Percentiles rank a stretch among this genome's conserved stretches.
phyloP scores from a whole-genome alignment of 2,329 filamentous ascomycete genomes.

The Sclerotinia glacialis region DNA sequence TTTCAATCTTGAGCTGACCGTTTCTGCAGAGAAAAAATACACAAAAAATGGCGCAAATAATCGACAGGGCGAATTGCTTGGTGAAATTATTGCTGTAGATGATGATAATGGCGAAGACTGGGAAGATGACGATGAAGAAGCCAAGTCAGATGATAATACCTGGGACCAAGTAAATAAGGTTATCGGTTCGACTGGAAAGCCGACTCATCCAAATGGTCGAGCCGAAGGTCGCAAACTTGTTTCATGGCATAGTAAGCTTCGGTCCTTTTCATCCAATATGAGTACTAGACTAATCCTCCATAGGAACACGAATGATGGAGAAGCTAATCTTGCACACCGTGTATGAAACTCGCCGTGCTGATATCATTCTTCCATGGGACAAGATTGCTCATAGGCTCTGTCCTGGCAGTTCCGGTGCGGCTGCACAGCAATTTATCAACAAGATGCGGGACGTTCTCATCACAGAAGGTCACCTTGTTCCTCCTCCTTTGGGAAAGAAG shows the following conservation, averaged over 20 bases:
- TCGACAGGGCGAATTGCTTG: no score
- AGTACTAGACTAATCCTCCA: not conserved
- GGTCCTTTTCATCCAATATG: not conserved
- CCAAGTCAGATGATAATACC: not conserved
- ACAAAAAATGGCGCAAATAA: not conserved
- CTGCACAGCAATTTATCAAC: slow-evolving; percentile 31
- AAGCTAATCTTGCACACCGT: slow-evolving; percentile 45
- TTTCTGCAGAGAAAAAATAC: not conserved
- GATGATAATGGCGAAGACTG: not conserved
- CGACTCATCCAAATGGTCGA: slow-evolving; percentile 38
- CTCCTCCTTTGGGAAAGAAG: slow-evolving; percentile 32
- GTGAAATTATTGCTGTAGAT: not conserved
- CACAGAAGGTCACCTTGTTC: slow-evolving; percentile 37
- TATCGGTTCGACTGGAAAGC: not conserved
- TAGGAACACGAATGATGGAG: slow-evolving; percentile 48
- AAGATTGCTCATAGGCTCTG: slow-evolving; percentile 32
- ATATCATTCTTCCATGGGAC: slow-evolving; percentile 33
- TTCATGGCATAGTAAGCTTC: slow-evolving; percentile 45
- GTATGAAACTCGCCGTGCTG: slow-evolving; percentile 41
- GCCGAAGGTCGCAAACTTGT: slow-evolving; percentile 43
- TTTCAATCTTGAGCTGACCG: not conserved
- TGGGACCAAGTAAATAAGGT: not conserved
- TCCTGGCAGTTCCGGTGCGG: slow-evolving; percentile 32
- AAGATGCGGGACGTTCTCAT: slow-evolving; percentile 33
- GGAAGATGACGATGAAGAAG: not conserved